Percentiles rank a stretch among this genome's conserved stretches.
phyloP scores from a whole-genome alignment of 768 basidiomycete genomes.

The Trametes cingulata region DNA sequence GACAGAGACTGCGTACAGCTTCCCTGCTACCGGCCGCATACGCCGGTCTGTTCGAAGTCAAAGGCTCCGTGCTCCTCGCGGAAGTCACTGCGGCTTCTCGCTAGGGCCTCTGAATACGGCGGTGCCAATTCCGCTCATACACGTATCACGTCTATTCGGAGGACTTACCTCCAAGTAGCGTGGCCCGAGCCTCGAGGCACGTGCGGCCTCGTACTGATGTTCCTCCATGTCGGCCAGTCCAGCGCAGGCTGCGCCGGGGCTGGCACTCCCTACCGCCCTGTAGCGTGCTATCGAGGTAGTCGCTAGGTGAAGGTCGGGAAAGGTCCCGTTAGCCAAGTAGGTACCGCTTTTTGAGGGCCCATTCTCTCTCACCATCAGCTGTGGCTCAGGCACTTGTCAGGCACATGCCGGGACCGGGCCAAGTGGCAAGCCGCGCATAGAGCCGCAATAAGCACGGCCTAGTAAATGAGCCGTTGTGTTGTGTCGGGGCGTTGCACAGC shows the following conservation, averaged over 20 bases:
- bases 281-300: too few relatives aligned
- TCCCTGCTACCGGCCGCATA: background rate
- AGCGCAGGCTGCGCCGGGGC: too few relatives aligned
- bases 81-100: background rate
- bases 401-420: too few relatives aligned
- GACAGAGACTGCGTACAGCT: background rate
- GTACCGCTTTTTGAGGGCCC: too few relatives aligned
- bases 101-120: background rate
- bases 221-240: background rate
- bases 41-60: background rate
- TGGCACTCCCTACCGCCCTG: too few relatives aligned
- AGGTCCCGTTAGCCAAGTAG: too few relatives aligned
- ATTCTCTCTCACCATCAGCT: background rate
- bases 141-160: too few relatives aligned
- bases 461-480: too few relatives aligned
- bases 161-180: constrained; percentile 15
- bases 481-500: too few relatives aligned
- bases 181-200: background rate
- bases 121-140: background rate
- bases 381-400: background rate
- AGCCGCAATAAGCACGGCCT: too few relatives aligned
- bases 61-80: background rate
- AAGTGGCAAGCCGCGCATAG: too few relatives aligned
- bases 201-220: background rate
- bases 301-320: too few relatives aligned